Percentiles rank a stretch among this genome's conserved stretches.
Conservation (phyloP, 345 rosid species). For the Noccaea caerulescens region DNA sequence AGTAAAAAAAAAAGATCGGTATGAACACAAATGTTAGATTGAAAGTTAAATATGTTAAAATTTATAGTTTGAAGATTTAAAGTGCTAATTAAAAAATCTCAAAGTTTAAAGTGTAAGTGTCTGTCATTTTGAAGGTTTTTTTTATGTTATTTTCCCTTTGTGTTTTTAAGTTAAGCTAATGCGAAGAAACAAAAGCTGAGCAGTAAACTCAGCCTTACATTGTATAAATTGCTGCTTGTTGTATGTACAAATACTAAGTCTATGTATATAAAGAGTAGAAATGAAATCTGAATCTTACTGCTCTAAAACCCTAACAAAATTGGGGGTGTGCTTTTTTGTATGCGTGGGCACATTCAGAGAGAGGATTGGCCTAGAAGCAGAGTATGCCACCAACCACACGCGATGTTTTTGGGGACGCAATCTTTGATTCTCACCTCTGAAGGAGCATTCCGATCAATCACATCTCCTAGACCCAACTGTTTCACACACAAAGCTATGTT, state of each 20-base stretch:
- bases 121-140: too few relatives aligned
- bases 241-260: slow-evolving; percentile 34
- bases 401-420: slow-evolving; percentile 61
- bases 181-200: slow-evolving; percentile 16
- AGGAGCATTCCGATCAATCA: slow-evolving; percentile 82
- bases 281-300: slow-evolving; percentile 14
- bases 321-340: slow-evolving; percentile 33
- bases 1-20: too few relatives aligned
- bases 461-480: slow-evolving; percentile 97
- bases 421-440: slow-evolving; percentile 67
- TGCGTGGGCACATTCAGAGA: slow-evolving; percentile 46
- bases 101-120: too few relatives aligned
- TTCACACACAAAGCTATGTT: slow-evolving; percentile 22
- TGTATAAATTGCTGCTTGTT: slow-evolving; percentile 22
- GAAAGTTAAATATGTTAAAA: too few relatives aligned
- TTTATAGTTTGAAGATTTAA: too few relatives aligned
- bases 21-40: too few relatives aligned
- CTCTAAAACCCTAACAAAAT: slow-evolving; percentile 62
- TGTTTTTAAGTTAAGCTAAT: not conserved
- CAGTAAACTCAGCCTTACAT: slow-evolving; percentile 9
- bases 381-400: slow-evolving; percentile 99
- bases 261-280: slow-evolving; percentile 3
- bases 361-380: slow-evolving; percentile 73
- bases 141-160: not conserved
- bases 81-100: too few relatives aligned